Base-by-base conservation (phyloP, 176 grass and related monocot genomes). In the Stipa capillata region DNA sequence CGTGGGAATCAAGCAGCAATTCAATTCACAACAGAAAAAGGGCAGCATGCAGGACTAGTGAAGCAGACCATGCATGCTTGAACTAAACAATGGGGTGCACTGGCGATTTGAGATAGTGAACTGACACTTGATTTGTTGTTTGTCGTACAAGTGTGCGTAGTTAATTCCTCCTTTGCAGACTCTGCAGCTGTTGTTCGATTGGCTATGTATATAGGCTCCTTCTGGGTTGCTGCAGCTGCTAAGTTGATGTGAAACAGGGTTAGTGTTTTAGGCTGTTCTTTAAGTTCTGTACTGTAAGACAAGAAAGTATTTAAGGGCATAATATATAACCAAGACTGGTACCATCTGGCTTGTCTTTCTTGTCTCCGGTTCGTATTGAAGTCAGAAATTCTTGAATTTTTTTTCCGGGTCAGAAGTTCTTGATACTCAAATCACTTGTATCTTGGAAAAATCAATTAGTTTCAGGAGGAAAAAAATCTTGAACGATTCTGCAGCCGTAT, bases 171-270 rank as follows among this genome's bases (percentile, higher is more conserved):
- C 13, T 17, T 77, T 29, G 39, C 64, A 78, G 65, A 23, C 57
- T 39, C 69, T 80, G 77, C 59, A 37, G 77, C 15, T 55, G 11
- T 29, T 32, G 31, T n/a, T 64, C 57, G 17, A 33, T 52, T 73
- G 31, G 37, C 36, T 64, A 40, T 70, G 78, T 14, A 17, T 36
- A 13, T 55, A 64, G 4, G 66, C 17, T 85, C 6, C 72, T 85
- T 82, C 82, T 55, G 4, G 87, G 82, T 10, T 77, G 77, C 70
- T 85, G 11, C 86, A 27, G 62, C 47, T 42, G 66, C 40, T 77
- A 34, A 6, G 52, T 75, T 74, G 51, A 75, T 52, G 32, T 31
- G 8, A 12, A 65, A 79, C 50, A 48, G 58, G 31, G 14, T 31
- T 29, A 41, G 57, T 83, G 31, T 63, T 21, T 83, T 61, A 52